These are phyloP conservation scores for Aspergillus panamensis DNA, from an alignment of 495 filamentous ascomycete species.

Conservation along the genomic window DNA sequence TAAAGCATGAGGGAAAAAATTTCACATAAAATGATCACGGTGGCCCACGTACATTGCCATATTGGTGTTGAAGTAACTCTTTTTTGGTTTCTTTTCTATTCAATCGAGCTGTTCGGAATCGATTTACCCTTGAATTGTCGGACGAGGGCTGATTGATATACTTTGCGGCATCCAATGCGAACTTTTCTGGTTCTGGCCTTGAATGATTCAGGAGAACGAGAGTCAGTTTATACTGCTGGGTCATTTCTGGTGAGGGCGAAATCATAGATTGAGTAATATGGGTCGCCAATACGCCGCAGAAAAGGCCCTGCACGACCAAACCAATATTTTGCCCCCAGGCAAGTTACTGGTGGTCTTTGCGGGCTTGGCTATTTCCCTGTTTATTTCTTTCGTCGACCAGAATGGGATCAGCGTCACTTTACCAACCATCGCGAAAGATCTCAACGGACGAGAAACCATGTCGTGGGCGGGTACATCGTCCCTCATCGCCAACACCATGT, in stretches of 20 bases:
- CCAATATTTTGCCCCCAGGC: conserved; percentile 54
- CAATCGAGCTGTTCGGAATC: not conserved
- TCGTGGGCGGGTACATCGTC: conserved; percentile 78
- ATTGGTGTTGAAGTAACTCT: too few species aligned
- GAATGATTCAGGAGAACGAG: not conserved
- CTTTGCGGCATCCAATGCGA: not conserved
- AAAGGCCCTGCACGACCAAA: conserved; percentile 48
- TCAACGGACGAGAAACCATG: conserved; percentile 56
- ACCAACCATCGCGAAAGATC: conserved; percentile 56
- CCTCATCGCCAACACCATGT: conserved; percentile 68
- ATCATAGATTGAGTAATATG: conserved; percentile 21
- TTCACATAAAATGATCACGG: not conserved
- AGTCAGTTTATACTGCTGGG: not conserved
- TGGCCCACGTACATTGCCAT: too few species aligned
- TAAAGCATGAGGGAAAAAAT: not conserved
- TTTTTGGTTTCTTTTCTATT: not conserved
- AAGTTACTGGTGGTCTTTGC: conserved; percentile 57
- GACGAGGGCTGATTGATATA: not conserved
- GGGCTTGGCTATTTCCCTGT: conserved; percentile 49
- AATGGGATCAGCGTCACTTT: conserved; percentile 59
- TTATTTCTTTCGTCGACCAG: conserved; percentile 61
- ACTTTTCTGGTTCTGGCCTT: not conserved
- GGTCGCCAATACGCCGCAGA: conserved; percentile 41
- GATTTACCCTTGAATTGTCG: not conserved
- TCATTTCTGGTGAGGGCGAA: too few species aligned